A percentile compares a stretch with the other conserved stretches of the same genome.
phyloP scores from a whole-genome alignment of 805 yeast genomes.

The Suhomyces sp. region DNA sequence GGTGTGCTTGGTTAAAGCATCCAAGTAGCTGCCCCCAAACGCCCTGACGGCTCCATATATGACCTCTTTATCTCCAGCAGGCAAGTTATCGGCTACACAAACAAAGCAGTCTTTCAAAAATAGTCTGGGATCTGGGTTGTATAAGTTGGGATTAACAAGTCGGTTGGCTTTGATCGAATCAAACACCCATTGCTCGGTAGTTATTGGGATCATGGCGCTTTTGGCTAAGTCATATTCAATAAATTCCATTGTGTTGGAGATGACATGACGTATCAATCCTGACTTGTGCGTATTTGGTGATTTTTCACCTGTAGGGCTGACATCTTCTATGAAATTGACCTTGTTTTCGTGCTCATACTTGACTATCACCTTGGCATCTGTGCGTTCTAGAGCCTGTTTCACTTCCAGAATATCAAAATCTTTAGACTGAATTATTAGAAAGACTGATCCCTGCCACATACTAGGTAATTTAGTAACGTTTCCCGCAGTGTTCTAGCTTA shows the following conservation, averaged over 20 bases:
- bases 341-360: conserved; percentile 19
- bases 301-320: neutral
- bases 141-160: conserved; percentile 52
- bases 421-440: conserved; percentile 19
- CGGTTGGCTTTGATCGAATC: conserved; percentile 43
- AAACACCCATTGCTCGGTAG: conserved; percentile 58
- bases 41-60: conserved; percentile 65
- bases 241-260: conserved; percentile 52
- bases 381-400: conserved; percentile 11
- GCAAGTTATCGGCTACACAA: conserved; percentile 55
- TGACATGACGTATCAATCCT: conserved; percentile 43
- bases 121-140: conserved; percentile 68
- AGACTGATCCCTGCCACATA: conserved; percentile 20
- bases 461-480: neutral
- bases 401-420: conserved; percentile 11
- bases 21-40: conserved; percentile 73
- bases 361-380: conserved; percentile 21
- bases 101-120: conserved; percentile 62
- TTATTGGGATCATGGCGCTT: conserved; percentile 60
- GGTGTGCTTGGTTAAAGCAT: conserved; percentile 61
- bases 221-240: conserved; percentile 47
- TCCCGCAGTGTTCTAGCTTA: too few relatives aligned
- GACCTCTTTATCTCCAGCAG: conserved; percentile 61
- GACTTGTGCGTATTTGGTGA: neutral
- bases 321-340: conserved; percentile 13